Conservation (phyloP, 345 rosid species). For the Populus deltoides region DNA sequence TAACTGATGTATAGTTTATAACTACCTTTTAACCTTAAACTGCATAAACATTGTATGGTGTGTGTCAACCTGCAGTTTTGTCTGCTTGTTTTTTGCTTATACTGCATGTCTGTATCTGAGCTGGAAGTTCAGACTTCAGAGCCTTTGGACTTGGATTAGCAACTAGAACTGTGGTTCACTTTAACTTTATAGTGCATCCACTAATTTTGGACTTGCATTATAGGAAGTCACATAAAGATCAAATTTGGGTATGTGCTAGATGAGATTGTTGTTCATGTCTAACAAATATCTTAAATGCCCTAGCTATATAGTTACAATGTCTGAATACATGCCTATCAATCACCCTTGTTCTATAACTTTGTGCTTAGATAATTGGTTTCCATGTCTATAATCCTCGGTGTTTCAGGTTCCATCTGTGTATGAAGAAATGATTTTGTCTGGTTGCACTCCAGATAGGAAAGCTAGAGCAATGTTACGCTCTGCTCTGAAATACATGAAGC, state of each 20-base stretch:
- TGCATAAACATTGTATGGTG: neutral
- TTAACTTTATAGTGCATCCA: neutral
- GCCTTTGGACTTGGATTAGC: neutral
- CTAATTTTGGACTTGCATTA: neutral
- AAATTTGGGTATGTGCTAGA: neutral
- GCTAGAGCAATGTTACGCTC: slow-evolving; percentile 95
- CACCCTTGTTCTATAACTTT: neutral
- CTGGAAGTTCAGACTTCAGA: neutral
- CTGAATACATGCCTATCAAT: neutral
- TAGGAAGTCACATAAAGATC: neutral
- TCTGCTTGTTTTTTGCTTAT: neutral
- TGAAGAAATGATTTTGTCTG: slow-evolving; percentile 86
- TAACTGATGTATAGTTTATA: neutral
- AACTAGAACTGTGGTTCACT: neutral
- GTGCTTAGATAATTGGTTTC: neutral
- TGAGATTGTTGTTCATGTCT: neutral
- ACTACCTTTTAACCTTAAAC: neutral
- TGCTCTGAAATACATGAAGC: slow-evolving; percentile 89
- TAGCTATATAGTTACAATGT: neutral
- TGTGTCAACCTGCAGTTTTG: neutral
- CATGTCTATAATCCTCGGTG: neutral
- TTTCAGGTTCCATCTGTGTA: slow-evolving; percentile 86
- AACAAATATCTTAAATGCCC: neutral
- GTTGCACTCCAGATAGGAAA: slow-evolving; percentile 85
- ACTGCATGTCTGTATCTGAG: neutral